These are phyloP conservation scores for Friedmanniomyces simplex DNA, from an alignment of 495 filamentous ascomycete species.

Conservation along the genomic window DNA sequence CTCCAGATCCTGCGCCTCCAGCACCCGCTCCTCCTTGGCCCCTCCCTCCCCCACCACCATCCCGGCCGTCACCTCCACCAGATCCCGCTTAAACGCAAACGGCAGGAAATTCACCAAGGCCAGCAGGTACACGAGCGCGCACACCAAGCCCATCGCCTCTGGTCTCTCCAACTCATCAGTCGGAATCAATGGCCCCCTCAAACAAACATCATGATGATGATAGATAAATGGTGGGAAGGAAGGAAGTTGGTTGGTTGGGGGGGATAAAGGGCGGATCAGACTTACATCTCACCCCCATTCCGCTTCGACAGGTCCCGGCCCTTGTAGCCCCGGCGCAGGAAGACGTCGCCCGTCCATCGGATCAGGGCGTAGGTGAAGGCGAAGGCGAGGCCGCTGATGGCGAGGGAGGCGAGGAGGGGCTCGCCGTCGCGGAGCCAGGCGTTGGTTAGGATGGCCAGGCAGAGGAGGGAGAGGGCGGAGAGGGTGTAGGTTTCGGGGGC, in stretches of 20 bases:
- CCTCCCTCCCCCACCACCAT: too few species aligned
- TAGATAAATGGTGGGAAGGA: too few species aligned
- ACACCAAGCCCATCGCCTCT: constrained; percentile 95
- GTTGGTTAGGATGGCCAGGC: constrained; percentile 64
- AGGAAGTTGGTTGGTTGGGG: too few species aligned
- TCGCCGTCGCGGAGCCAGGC: constrained; percentile 79
- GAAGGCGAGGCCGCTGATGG: constrained; percentile 78
- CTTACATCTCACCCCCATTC: constrained; percentile 62
- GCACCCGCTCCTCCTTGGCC: constrained; percentile 78
- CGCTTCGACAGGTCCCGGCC: constrained; percentile 83
- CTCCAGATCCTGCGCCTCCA: constrained; percentile 55
- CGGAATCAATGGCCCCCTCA: background rate
- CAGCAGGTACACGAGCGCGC: constrained; percentile 83
- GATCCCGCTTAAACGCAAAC: constrained; percentile 95
- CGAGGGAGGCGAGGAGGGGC: constrained; percentile 77
- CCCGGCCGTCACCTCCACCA: constrained; percentile 89
- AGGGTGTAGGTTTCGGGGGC: constrained; percentile 61
- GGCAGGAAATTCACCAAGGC: constrained; percentile 84
- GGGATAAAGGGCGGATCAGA: too few species aligned
- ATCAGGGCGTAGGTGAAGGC: constrained; percentile 70
- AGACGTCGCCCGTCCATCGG: constrained; percentile 85
- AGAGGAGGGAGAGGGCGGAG: constrained; percentile 54
- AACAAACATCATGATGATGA: too few species aligned
- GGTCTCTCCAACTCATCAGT: constrained; percentile 44
- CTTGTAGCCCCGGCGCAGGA: constrained; percentile 81